Conservation (phyloP, 2,329 filamentous ascomycete species). For the Alternaria alternata region DNA sequence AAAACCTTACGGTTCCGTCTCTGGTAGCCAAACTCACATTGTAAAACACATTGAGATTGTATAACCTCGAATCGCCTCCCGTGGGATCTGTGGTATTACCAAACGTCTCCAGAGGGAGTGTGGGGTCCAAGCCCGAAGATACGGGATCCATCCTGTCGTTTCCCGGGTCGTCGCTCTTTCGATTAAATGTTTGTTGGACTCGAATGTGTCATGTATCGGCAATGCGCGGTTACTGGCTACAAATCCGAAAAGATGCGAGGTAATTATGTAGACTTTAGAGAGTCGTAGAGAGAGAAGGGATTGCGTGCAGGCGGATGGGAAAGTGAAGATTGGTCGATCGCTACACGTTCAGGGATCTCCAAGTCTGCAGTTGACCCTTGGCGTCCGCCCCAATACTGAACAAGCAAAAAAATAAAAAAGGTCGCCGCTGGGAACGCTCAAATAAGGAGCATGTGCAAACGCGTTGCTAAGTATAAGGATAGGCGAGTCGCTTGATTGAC, state of each 20-base stretch:
- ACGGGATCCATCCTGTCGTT: slow-evolving; percentile 40
- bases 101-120: slow-evolving; percentile 44
- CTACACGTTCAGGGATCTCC: slow-evolving; percentile 33
- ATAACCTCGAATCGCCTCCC: slow-evolving; percentile 70
- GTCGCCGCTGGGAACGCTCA: slow-evolving; percentile 6
- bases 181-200: not conserved
- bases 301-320: slow-evolving; percentile 25
- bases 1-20: slow-evolving; percentile 15
- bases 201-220: not conserved
- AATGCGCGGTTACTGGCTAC: not conserved
- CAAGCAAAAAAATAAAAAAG: slow-evolving; percentile 21
- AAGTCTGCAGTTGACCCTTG: slow-evolving; percentile 30
- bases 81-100: slow-evolving; percentile 68
- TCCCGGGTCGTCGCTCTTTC: not conserved
- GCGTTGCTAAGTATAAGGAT: slow-evolving; percentile 7
- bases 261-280: not conserved
- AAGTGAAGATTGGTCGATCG: slow-evolving; percentile 28
- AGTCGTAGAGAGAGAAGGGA: slow-evolving; percentile 33
- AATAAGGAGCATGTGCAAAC: slow-evolving; percentile 4
- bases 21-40: slow-evolving; percentile 61
- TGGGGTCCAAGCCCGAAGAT: slow-evolving; percentile 38
- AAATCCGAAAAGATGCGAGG: not conserved
- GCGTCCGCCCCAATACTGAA: slow-evolving; percentile 26
- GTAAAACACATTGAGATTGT: slow-evolving; percentile 87
- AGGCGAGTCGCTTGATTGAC: slow-evolving; percentile 6